A percentile compares a stretch with the other conserved stretches of the same genome.
Conservation (phyloP, 2,329 filamentous ascomycete genomes). For the Curvularia lunata region DNA sequence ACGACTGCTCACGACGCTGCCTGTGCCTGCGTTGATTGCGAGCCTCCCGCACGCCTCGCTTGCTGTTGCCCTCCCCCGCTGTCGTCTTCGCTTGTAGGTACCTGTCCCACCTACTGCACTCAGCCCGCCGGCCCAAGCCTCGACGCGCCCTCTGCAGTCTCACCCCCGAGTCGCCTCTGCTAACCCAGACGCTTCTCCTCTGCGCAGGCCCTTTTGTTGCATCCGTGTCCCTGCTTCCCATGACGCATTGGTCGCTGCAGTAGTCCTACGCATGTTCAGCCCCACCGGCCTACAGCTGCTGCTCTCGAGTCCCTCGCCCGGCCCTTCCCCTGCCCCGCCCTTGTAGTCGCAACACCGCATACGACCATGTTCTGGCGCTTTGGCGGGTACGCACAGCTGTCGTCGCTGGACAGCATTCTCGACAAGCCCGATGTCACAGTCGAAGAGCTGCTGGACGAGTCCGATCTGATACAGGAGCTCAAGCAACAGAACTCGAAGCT, state of each 20-base stretch:
- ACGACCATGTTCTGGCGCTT: slow-evolving; percentile 99
- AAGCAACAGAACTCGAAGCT: slow-evolving; percentile 98
- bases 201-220: slow-evolving; percentile 18
- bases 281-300: slow-evolving; percentile 32
- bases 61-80: slow-evolving; percentile 20
- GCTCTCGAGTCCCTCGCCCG: slow-evolving; percentile 36
- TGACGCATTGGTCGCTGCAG: slow-evolving; percentile 23
- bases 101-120: slow-evolving; percentile 24
- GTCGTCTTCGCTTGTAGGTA: slow-evolving; percentile 29
- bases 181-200: slow-evolving; percentile 15
- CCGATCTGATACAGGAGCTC: slow-evolving; percentile 94
- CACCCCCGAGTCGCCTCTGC: slow-evolving; percentile 12
- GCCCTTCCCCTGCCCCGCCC: slow-evolving; percentile 37
- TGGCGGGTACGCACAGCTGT: slow-evolving; percentile 97
- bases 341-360: slow-evolving; percentile 29
- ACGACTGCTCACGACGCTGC: slow-evolving; percentile 7
- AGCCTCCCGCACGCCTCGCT: slow-evolving; percentile 17
- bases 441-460: slow-evolving; percentile 94
- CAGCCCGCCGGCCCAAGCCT: slow-evolving; percentile 20
- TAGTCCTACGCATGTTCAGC: slow-evolving; percentile 29
- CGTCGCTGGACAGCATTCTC: slow-evolving; percentile 93
- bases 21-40: slow-evolving; percentile 27
- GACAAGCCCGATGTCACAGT: slow-evolving; percentile 94
- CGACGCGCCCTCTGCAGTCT: slow-evolving; percentile 21
- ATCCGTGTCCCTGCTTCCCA: slow-evolving; percentile 19